phyloP scores from a whole-genome alignment of 352 stramenopile genomes.

The Phytopythium vexans region DNA sequence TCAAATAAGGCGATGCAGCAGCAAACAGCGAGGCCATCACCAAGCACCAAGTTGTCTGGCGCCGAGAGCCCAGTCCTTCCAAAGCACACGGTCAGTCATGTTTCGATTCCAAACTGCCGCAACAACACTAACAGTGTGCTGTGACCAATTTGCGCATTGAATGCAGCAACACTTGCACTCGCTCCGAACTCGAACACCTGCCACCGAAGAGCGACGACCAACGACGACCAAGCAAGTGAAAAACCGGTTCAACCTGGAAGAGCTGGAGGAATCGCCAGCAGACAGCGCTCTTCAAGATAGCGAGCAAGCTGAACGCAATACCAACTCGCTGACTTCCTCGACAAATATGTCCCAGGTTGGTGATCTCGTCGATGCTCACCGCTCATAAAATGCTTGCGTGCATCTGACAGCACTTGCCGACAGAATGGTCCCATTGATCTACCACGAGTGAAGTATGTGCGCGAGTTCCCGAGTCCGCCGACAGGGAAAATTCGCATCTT shows the following conservation, averaged over 20 bases:
- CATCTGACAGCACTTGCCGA: background rate
- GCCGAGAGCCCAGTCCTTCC: background rate
- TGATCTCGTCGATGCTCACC: too few species aligned
- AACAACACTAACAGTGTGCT: too few species aligned
- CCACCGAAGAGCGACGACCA: constrained; percentile 12
- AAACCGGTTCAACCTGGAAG: background rate
- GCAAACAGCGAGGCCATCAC: too few species aligned
- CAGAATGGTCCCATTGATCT: constrained; percentile 5
- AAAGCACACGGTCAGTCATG: background rate
- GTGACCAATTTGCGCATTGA: background rate
- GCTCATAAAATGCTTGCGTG: too few species aligned
- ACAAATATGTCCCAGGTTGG: too few species aligned
- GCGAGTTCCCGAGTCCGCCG: constrained; percentile 43
- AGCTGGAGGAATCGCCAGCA: background rate
- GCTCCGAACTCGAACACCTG: constrained; percentile 10
- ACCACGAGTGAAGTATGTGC: constrained; percentile 34
- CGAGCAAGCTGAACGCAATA: too few species aligned
- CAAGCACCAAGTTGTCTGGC: too few species aligned
- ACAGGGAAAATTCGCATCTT: constrained; percentile 32
- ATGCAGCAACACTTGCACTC: background rate
- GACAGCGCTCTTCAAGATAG: too few species aligned
- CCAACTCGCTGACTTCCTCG: too few species aligned
- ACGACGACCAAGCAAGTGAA: constrained; percentile 1
- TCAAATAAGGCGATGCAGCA: too few species aligned
- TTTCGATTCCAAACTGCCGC: too few species aligned